Conservation (phyloP, 805 yeast genomes). For the Kuraishia borneana region DNA sequence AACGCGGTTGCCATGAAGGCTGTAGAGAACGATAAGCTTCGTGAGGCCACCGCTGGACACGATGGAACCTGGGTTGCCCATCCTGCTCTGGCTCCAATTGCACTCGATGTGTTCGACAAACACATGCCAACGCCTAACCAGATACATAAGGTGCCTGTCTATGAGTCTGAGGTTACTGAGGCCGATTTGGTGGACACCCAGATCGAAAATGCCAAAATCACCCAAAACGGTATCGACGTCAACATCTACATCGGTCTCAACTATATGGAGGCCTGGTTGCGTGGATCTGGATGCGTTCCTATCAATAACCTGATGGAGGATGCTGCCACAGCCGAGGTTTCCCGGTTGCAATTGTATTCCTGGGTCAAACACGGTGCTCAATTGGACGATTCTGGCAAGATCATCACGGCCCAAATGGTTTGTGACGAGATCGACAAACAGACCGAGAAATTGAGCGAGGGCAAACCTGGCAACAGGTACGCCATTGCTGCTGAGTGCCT, state of each 20-base stretch:
- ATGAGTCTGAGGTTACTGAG: conserved; percentile 29
- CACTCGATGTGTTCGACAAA: conserved; percentile 59
- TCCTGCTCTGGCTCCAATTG: conserved; percentile 70
- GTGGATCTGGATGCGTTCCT: conserved; percentile 80
- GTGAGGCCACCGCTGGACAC: conserved; percentile 72
- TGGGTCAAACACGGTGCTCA: conserved; percentile 69
- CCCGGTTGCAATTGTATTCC: conserved; percentile 72
- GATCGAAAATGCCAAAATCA: conserved; percentile 51
- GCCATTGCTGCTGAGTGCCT: conserved; percentile 59
- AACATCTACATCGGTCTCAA: conserved; percentile 68
- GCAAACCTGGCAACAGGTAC: conserved; percentile 55
- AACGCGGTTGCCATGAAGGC: conserved; percentile 61
- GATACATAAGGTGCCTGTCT: conserved; percentile 36
- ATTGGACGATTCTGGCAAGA: conserved; percentile 44
- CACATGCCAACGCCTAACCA: conserved; percentile 81
- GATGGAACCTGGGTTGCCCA: conserved; percentile 90
- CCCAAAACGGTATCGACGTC: conserved; percentile 59
- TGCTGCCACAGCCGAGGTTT: conserved; percentile 85
- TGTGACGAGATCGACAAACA: conserved; percentile 47
- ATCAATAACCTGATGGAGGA: conserved; percentile 82
- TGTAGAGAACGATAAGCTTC: conserved; percentile 62
- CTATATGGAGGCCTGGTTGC: conserved; percentile 79
- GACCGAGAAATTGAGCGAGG: conserved; percentile 35
- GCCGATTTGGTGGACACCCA: conserved; percentile 51
- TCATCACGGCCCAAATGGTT: conserved; percentile 50